Conservation (phyloP, 768 basidiomycete genomes). For the Hygrocybe punicea region DNA sequence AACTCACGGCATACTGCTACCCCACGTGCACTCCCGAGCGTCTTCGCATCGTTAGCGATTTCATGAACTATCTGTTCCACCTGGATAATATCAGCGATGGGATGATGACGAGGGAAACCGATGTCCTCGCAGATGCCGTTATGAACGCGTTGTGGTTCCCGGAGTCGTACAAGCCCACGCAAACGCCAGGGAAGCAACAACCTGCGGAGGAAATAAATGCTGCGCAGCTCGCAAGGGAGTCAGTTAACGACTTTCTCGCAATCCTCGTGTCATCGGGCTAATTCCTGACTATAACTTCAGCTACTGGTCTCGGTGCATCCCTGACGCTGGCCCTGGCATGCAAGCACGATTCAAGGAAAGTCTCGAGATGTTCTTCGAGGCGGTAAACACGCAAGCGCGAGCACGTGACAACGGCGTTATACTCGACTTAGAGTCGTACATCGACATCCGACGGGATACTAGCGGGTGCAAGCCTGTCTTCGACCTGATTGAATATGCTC, state of each 20-base stretch:
- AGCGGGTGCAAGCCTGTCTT: conserved; percentile 51
- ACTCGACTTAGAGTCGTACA: conserved; percentile 51
- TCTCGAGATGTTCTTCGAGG: conserved; percentile 41
- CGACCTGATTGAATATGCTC: conserved; percentile 52
- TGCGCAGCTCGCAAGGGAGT: conserved; percentile 69
- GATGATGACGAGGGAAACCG: conserved; percentile 64
- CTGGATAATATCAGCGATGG: conserved; percentile 76
- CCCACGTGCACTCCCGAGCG: conserved; percentile 52
- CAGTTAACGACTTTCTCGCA: conserved; percentile 24
- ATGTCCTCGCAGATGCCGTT: conserved; percentile 57
- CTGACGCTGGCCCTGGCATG: conserved; percentile 7
- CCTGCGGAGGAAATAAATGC: conserved; percentile 47
- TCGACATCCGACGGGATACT: conserved; percentile 52
- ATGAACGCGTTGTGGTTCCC: conserved; percentile 68
- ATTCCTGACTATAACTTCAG: conserved; percentile 52
- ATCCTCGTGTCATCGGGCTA: conserved; percentile 61
- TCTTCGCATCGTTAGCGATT: conserved; percentile 64
- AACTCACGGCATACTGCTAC: conserved; percentile 65
- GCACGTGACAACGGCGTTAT: conserved; percentile 38
- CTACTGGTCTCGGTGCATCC: conserved; percentile 7
- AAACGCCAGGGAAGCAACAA: conserved; percentile 37
- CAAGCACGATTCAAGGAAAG: conserved; percentile 36
- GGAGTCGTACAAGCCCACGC: conserved; percentile 48
- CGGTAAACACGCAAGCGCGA: conserved; percentile 41
- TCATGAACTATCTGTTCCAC: conserved; percentile 60